These are phyloP conservation scores for Exsudoporus frostii DNA, from an alignment of 768 basidiomycete genomes.

Conservation along the genomic window DNA sequence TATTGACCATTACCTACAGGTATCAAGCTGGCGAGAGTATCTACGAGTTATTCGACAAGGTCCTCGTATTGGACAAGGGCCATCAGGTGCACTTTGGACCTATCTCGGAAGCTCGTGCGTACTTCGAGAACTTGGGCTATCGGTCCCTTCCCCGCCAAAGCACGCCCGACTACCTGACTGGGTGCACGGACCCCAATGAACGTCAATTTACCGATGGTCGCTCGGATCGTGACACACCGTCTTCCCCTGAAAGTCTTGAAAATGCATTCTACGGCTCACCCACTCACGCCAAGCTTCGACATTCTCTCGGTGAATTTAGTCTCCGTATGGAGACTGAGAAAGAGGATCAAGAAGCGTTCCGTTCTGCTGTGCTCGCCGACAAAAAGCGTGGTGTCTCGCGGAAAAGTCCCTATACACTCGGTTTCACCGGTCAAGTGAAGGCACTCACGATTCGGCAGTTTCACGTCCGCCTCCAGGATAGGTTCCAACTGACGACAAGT, in stretches of 20 bases:
- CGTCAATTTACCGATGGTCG: conserved; percentile 70
- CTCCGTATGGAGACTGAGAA: conserved; percentile 54
- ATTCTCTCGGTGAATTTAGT: conserved; percentile 55
- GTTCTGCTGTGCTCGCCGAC: conserved; percentile 67
- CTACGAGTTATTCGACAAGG: conserved; percentile 81
- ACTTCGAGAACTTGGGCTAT: conserved; percentile 77
- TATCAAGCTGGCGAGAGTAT: conserved; percentile 84
- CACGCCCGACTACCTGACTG: conserved; percentile 82
- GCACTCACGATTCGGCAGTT: conserved; percentile 73
- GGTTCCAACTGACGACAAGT: conserved; percentile 73
- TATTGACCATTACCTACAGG: conserved; percentile 25
- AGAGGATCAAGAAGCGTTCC: conserved; percentile 72
- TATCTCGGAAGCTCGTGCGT: conserved; percentile 65
- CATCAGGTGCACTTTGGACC: conserved; percentile 82
- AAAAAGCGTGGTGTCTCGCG: conserved; percentile 77
- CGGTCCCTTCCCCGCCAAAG: conserved; percentile 76
- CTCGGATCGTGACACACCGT: conserved; percentile 53
- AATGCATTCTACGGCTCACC: conserved; percentile 53
- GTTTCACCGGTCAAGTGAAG: conserved; percentile 69
- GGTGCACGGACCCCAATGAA: conserved; percentile 82
- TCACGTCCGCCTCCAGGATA: conserved; percentile 69
- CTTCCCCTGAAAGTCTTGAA: conserved; percentile 66
- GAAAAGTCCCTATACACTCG: conserved; percentile 80
- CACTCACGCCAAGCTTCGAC: conserved; percentile 41
- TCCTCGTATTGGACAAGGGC: conserved; percentile 78